Percentiles rank a stretch among this genome's conserved stretches.
Evolutionary conservation across 495 filamentous ascomycete genomes (phyloP).

Genomic region (Acidiella bohemica): DNA sequence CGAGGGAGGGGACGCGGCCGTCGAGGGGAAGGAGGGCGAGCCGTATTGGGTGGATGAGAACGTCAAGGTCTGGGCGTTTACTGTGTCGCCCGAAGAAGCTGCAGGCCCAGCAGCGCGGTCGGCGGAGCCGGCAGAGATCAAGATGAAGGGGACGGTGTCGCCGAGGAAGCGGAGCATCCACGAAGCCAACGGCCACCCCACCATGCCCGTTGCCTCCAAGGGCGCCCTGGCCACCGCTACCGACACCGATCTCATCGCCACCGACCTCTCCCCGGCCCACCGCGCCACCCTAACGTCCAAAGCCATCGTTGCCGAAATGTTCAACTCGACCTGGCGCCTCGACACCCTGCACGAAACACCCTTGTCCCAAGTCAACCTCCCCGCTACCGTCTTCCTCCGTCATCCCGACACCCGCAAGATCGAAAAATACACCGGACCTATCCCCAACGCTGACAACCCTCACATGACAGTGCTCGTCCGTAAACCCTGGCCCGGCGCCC

Average conservation of each 20-base stretch:
- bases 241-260: too few species aligned
- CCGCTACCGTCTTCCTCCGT: constrained; percentile 56
- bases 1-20: constrained; percentile 27
- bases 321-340: constrained; percentile 59
- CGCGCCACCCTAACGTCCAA: constrained; percentile 33
- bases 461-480: constrained; percentile 58
- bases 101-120: not conserved
- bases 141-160: constrained; percentile 22
- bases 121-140: not conserved
- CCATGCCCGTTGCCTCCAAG: too few species aligned
- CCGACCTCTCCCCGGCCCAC: constrained; percentile 10
- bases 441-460: constrained; percentile 38
- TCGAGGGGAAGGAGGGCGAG: constrained; percentile 24
- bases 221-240: constrained; percentile 3
- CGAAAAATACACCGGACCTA: constrained; percentile 51
- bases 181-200: constrained; percentile 30
- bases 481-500: constrained; percentile 69
- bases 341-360: constrained; percentile 53
- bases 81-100: constrained; percentile 30
- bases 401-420: constrained; percentile 50
- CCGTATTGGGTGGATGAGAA: constrained; percentile 64
- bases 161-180: constrained; percentile 51
- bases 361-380: constrained; percentile 50
- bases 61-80: constrained; percentile 72
- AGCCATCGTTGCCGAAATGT: constrained; percentile 62